These are phyloP conservation scores for Fraxinus baroniana DNA, from an alignment of 305 asterid species.

Conservation along the genomic window DNA sequence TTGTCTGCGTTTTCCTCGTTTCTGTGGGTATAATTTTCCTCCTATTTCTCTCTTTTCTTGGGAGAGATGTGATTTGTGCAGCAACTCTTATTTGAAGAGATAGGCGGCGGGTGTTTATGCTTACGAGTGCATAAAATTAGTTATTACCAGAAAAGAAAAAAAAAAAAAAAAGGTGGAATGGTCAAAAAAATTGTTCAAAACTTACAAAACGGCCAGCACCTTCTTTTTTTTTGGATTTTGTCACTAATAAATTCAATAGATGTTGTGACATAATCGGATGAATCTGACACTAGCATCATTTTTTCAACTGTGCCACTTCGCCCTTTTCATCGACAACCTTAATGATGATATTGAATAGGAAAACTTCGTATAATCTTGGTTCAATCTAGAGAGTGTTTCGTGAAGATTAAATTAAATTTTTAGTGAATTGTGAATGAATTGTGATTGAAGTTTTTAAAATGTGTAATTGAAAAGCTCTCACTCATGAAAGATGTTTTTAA, in stretches of 20 bases:
- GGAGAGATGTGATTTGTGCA: constrained; percentile 19
- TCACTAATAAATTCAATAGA: no score
- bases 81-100: constrained; percentile 36
- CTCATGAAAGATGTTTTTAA: no score
- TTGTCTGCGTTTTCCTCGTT: not conserved
- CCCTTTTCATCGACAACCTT: not conserved
- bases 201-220: not conserved
- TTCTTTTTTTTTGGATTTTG: no score
- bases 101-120: constrained; percentile 38
- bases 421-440: no score
- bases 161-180: not conserved
- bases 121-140: constrained; percentile 20
- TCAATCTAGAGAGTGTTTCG: not conserved
- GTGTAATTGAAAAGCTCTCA: no score
- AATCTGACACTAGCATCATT: no score
- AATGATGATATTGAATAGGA: not conserved
- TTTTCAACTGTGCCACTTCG: not conserved
- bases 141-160: constrained; percentile 27
- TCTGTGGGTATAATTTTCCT: not conserved
- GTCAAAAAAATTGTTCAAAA: not conserved
- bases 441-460: no score
- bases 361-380: not conserved
- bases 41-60: not conserved
- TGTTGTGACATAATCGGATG: no score
- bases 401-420: no score